Base-by-base conservation (phyloP, 257 asterid genomes). In the Sherardia arvensis region DNA sequence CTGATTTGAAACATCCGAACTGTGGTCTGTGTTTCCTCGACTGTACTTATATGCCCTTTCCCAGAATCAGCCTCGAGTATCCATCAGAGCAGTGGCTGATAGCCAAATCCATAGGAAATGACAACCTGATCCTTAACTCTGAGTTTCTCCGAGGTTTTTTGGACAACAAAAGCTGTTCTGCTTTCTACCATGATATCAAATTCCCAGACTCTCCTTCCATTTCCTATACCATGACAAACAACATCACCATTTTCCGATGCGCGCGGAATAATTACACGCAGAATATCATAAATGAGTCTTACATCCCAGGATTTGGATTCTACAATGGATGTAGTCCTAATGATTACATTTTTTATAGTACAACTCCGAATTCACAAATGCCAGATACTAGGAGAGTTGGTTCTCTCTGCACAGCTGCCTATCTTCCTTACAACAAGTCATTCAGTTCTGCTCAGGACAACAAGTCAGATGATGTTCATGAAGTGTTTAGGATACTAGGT, bases 171-270 rank as follows among this genome's bases (percentile, higher is more conserved):
- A 12, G 1, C 10, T 66, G 71, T 23, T 0, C 1, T 0, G 15
- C 14, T n/a, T 56, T 66, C 22, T 60, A 66, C 30, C 0, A 1
- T 0, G 30, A 66, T 11, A 18, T 5, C 3, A 28, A 27, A 7
- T 5, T 63, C 15, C 73, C 61, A 5, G 4, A 9, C 0, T 53
- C 67, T 57, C 68, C 78, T 59, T 47, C 30, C 0, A 61, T 49
- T 51, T 76, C 78, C 0, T 54, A 54, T n/a, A 11, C 62, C 15
- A 2, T 78, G 45, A 5, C 60, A 5, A 74, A 71, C 40, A 72
- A 36, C 17, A 36, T 77, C 67, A 67, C 81, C 18, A 14, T 80
- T 7, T 38, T 61, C 66, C 27, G 6, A 33, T 83, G 89, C 56
- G n/a, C n/a, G n/a, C n/a, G n/a, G n/a, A n/a, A n/a, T n/a, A n/a